These are phyloP conservation scores for Wickerhamomyces sp. DNA, from an alignment of 1,139 yeast genomes.

Conservation along the genomic window DNA sequence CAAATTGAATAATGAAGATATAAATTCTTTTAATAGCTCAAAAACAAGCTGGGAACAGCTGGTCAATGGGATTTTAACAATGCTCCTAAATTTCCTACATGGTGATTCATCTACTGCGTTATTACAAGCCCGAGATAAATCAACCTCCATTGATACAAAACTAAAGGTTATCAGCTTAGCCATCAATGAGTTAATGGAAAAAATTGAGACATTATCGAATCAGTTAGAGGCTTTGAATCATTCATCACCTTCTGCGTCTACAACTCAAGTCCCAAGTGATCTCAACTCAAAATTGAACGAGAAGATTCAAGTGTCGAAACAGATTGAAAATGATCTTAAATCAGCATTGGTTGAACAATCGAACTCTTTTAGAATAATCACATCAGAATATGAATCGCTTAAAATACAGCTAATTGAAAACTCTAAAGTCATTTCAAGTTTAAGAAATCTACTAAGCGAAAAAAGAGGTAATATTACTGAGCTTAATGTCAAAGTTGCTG, in stretches of 20 bases:
- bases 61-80: slow-evolving; percentile 26
- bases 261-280: background rate
- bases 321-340: slow-evolving; percentile 15
- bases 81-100: slow-evolving; percentile 19
- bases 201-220: slow-evolving; percentile 2
- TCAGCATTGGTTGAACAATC: slow-evolving; percentile 11
- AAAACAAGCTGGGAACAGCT: slow-evolving; percentile 27
- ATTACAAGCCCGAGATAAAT: slow-evolving; percentile 25
- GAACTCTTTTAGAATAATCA: slow-evolving; percentile 10
- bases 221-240: background rate
- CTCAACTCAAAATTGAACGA: slow-evolving; percentile 2
- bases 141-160: slow-evolving; percentile 30
- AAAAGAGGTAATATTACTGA: slow-evolving; percentile 29
- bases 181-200: slow-evolving; percentile 20
- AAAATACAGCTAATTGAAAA: slow-evolving; percentile 14
- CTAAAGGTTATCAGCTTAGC: slow-evolving; percentile 27
- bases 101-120: slow-evolving; percentile 27
- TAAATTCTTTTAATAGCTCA: slow-evolving; percentile 27
- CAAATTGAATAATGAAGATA: slow-evolving; percentile 23
- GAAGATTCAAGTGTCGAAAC: slow-evolving; percentile 10
- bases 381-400: slow-evolving; percentile 11
- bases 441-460: slow-evolving; percentile 15
- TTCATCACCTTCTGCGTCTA: background rate
- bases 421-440: slow-evolving; percentile 5
- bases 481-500: slow-evolving; percentile 30